phyloP scores from a whole-genome alignment of 768 basidiomycete species.

The Hirschioporus abietinus region DNA sequence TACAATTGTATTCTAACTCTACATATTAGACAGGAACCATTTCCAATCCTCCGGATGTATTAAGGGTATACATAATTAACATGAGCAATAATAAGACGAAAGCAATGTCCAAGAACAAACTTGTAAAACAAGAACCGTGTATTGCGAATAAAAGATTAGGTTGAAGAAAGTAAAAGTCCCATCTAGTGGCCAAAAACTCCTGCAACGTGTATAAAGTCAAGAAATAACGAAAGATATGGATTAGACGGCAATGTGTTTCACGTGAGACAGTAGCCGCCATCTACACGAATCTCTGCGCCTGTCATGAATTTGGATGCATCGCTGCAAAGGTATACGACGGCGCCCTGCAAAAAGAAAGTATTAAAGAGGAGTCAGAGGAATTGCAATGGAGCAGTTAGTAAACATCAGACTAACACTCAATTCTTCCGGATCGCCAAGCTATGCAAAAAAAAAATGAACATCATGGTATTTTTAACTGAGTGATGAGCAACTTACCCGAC shows the following conservation, averaged over 20 bases:
- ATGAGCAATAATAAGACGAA: no score
- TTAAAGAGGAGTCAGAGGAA: neutral
- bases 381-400: neutral
- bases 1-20: no score
- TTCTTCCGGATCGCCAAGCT: conserved; percentile 94
- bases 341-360: conserved; percentile 48
- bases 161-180: no score
- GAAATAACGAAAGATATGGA: neutral
- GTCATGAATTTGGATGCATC: conserved; percentile 91
- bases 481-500: conserved; percentile 51
- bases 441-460: conserved; percentile 7
- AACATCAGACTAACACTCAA: conserved; percentile 63
- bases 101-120: no score
- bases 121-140: no score
- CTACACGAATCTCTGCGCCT: conserved; percentile 77
- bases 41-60: no score
- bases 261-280: conserved; percentile 82
- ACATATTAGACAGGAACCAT: no score
- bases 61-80: no score
- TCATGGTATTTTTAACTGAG: neutral
- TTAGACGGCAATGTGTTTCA: conserved; percentile 23
- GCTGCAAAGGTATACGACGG: conserved; percentile 84
- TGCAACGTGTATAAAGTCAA: neutral
- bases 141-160: no score
- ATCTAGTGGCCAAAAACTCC: no score